Base-by-base conservation (phyloP, 768 basidiomycete species). In the Lactarius akahatsu region DNA sequence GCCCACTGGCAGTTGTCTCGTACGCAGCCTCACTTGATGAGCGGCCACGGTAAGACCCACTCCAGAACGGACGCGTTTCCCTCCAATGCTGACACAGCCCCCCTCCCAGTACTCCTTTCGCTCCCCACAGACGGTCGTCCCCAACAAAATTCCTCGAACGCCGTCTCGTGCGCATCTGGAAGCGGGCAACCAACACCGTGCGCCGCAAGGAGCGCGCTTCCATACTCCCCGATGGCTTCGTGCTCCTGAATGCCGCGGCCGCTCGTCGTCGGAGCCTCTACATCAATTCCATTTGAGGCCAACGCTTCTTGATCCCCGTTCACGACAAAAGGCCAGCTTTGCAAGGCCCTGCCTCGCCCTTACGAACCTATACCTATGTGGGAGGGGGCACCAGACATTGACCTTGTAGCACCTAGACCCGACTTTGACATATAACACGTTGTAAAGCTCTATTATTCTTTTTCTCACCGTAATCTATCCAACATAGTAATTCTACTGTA, bases 161-260 rank as follows among this genome's bases (percentile, higher is more conserved):
- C 63, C 84, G 83, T 73, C 76, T 88, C 66, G 75, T 89, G 61
- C 77, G 79, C 52, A 78, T 81, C 11, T 89, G 88, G 88, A 89
- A 89, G 72, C 76, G 80, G 45, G 75, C 89, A 71, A 87, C 86
- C 30, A 77, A 80, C 28, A 76, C 78, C 36, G 80, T 83, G 38
- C 84, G 83, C 68, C 85, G 80, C 61, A 77, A 77, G 40, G 80
- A 82, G 30, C 82, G 85, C 50, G 78, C 80, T 6, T 86, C 87
- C 3, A 73, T 82, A 71, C 77, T 87, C 57, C 81, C 84, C 36
- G 80, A 81, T 28, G 86, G 86, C 72, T 89, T 89, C 73, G 81
- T 88, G 71, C 78, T 88, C 66, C 79, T 89, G 70, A 87, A 83
- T 11, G 73, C 80, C 3, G 60, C 47, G 80, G 81, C 66, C 11